Base-by-base conservation (phyloP, 2,329 filamentous ascomycete genomes). In the Neopestalotiopsis sp. region DNA sequence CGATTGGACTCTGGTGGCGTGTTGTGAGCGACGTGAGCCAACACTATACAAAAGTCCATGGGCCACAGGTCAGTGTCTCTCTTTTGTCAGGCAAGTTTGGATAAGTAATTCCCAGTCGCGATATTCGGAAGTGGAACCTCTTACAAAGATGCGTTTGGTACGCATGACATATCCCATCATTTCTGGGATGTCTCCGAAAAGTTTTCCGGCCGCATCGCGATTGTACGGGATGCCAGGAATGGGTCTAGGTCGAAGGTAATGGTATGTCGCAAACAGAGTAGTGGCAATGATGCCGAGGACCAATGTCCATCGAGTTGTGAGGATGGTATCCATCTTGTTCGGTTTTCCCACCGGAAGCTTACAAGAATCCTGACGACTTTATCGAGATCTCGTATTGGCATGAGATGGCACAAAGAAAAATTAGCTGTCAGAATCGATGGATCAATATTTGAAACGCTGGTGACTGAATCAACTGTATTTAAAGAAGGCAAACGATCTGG, bases 201-300 rank as follows among this genome's bases (percentile, higher is more conserved):
- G 38, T 40, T 73, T 75, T 1, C 69, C 71, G 2, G 77, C 75
- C 0, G 83, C 77, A 20, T 75, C 72, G 13, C 70, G 71, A 69
- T 84, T 82, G 78, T 84, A 82, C 2, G 85, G 83, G 58, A 87
- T 85, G 4, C 80, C 81, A 3, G 81, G 74, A 4, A 86, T 76
- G 1, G 84, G 84, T 62, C 78, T 81, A 1, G 83, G 84, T 0
- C 85, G 74, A 6, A 76, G 69, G 7, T 68, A 67, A 17, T 71
- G 69, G 64, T 73, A 74, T 4, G 60, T 69, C 2, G 71, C 1
- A 59, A 71, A 75, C 4, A 69, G 49, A 3, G 66, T 69, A 14
- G 70, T 28, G 12, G 20, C 45, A 1, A 71, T 10, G 4, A 69
- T 20, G 6, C 12, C 40, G 10, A 68, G 4, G 0, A 69, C 13